Evolutionary conservation across 2,329 filamentous ascomycete genomes (phyloP).

Genomic region (Stachybotrys chartarum): DNA sequence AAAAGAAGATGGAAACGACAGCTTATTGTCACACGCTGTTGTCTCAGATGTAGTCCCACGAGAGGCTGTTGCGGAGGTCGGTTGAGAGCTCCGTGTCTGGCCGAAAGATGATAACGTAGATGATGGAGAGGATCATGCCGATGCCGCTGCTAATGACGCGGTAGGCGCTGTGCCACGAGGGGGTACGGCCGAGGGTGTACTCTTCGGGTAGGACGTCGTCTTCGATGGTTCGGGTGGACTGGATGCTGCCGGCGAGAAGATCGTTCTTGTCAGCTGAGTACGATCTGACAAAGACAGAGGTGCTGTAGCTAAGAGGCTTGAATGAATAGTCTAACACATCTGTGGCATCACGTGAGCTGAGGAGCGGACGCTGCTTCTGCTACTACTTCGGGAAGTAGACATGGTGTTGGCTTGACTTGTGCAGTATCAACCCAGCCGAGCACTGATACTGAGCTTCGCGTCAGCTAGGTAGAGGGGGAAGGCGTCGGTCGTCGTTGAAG

Average conservation of each 20-base stretch:
- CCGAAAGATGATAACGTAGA: conserved; percentile 49
- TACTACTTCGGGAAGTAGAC: not conserved
- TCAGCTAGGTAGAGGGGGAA: too few relatives aligned
- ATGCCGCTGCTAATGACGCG: conserved; percentile 65
- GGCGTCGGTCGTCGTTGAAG: not conserved
- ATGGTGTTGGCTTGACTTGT: not conserved
- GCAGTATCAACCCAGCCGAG: not conserved
- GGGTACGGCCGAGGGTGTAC: conserved; percentile 47
- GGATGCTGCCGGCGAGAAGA: not conserved
- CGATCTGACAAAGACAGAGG: not conserved
- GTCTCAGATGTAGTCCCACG: conserved; percentile 52
- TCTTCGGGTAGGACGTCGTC: conserved; percentile 54
- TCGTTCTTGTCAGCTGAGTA: not conserved
- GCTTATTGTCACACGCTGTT: conserved; percentile 64
- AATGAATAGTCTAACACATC: not conserved
- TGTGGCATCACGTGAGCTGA: not conserved
- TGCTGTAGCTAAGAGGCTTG: not conserved
- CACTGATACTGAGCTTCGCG: too few relatives aligned
- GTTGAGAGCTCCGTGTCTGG: conserved; percentile 12
- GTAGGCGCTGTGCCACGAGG: conserved; percentile 57
- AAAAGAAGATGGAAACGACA: conserved; percentile 57
- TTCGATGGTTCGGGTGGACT: conserved; percentile 31
- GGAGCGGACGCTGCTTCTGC: not conserved
- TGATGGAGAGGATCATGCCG: conserved; percentile 54
- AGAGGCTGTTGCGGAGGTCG: conserved; percentile 1